phyloP scores from a whole-genome alignment of 305 asterid genomes.

The Fraxinus platypoda region DNA sequence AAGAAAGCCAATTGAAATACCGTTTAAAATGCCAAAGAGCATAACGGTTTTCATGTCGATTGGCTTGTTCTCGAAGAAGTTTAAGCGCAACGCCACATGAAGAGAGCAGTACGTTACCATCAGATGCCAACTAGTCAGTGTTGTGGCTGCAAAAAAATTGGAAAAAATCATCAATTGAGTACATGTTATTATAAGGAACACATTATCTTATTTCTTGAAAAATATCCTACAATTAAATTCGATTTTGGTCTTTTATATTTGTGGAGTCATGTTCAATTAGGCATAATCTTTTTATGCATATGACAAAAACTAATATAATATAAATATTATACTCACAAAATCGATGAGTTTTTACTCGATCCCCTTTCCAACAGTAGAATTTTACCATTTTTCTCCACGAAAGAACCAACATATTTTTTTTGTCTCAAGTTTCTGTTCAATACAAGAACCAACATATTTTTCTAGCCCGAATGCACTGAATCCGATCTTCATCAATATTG shows the following conservation, averaged over 20 bases:
- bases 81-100: constrained; percentile 66
- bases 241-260: background rate
- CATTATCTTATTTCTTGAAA: background rate
- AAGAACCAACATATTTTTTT: no score
- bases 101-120: constrained; percentile 91
- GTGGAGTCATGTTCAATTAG: background rate
- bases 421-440: no score
- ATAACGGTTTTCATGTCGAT: constrained; percentile 64
- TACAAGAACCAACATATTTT: no score
- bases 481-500: background rate
- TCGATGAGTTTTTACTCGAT: background rate
- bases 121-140: constrained; percentile 92
- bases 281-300: background rate
- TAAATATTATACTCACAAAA: background rate
- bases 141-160: constrained; percentile 55
- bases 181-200: background rate
- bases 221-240: background rate
- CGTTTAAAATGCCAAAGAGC: constrained; percentile 72
- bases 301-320: background rate
- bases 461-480: background rate
- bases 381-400: background rate
- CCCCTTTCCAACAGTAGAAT: background rate
- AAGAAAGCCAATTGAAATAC: constrained; percentile 85
- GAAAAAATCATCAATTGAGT: background rate
- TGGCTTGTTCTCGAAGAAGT: constrained; percentile 76